Evolutionary conservation across 2,329 filamentous ascomycete genomes (phyloP), one percentile per base, ranked within the genome.

Genomic region (Rhinocladiella similis): DNA sequence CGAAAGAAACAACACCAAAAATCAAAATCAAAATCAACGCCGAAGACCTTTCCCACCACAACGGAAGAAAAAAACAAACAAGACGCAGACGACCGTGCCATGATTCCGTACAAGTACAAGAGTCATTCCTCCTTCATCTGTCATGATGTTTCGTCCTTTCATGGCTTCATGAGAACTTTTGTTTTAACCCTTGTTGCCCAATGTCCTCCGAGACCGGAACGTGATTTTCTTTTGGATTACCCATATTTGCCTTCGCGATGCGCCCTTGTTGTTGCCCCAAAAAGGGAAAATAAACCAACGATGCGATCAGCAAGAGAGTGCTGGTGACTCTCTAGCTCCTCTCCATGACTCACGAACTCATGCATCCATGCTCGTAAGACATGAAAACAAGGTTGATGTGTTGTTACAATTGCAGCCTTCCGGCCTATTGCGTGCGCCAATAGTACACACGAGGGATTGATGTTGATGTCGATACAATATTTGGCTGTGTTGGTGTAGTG

Each of bases 141-240:
- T 54, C 52, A 54, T 54, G 25, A 41, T 41, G 38, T 41, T 41
- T 41, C 38, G 38, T 41, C 38, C 38, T 41, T 41, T 41, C 38
- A 41, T 41, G 46, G 39, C 52, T 49, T 54, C 52, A 54, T 54
- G 52, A 54, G 33, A 54, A 46, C 43, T 54, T 54, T 54, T 54
- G 43, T 16, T 18, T 19, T 13, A 18, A 42, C 35, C 48, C 35
- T 16, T 22, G 35, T 50, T 42, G 29, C 48, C 35, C 48, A 50
- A 39, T 41, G 20, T 50, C 33, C 39, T 46, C 35, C 33, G 49
- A 51, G 43, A 51, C 29, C 10, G 29, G 10, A 33, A 33, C 10
- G n/a, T n/a, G n/a, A 12, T 33, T 33, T 2, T 33, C 10, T 33
- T 33, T 33, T 33, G 6, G 6, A 33, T 33, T 33, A 33, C 29